Percentiles rank a stretch among this genome's conserved stretches.
Evolutionary conservation across 2,329 filamentous ascomycete genomes (phyloP).

Genomic region (Arthrocladium fulminans): DNA sequence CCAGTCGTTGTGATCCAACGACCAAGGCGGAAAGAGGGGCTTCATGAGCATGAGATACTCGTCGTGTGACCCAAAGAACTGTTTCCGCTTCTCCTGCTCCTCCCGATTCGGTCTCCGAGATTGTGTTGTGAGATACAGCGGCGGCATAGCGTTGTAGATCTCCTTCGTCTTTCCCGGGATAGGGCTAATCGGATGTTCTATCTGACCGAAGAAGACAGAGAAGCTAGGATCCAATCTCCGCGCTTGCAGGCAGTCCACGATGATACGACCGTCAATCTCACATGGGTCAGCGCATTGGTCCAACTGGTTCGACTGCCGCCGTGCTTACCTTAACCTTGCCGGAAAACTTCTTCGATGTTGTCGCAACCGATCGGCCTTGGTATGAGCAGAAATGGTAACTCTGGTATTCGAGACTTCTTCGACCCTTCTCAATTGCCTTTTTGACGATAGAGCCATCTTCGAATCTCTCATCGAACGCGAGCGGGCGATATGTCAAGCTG

Average conservation of each 20-base stretch:
- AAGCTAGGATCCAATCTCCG: background rate
- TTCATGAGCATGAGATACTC: constrained; percentile 8
- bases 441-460: constrained; percentile 2
- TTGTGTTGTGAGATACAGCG: background rate
- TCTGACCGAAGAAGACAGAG: background rate
- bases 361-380: background rate
- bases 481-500: constrained; percentile 4
- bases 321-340: background rate
- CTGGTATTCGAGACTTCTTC: constrained; percentile 5
- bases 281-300: background rate
- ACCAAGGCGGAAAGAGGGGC: constrained; percentile 3
- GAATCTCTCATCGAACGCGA: constrained; percentile 5
- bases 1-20: constrained; percentile 5
- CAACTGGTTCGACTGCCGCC: background rate
- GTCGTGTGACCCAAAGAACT: constrained; percentile 4
- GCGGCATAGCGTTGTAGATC: constrained; percentile 7
- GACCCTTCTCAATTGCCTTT: constrained; percentile 4
- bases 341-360: background rate
- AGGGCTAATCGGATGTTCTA: constrained; percentile 1
- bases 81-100: constrained; percentile 9
- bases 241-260: constrained; percentile 7
- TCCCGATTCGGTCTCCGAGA: background rate
- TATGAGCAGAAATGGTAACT: constrained; percentile 8
- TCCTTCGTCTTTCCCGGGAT: constrained; percentile 2
- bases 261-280: constrained; percentile 6